Percentiles rank a stretch among this genome's conserved stretches.
These are phyloP conservation scores for Protomyces gravidus DNA, from an alignment of 1,139 yeast genomes.

Conservation along the genomic window DNA sequence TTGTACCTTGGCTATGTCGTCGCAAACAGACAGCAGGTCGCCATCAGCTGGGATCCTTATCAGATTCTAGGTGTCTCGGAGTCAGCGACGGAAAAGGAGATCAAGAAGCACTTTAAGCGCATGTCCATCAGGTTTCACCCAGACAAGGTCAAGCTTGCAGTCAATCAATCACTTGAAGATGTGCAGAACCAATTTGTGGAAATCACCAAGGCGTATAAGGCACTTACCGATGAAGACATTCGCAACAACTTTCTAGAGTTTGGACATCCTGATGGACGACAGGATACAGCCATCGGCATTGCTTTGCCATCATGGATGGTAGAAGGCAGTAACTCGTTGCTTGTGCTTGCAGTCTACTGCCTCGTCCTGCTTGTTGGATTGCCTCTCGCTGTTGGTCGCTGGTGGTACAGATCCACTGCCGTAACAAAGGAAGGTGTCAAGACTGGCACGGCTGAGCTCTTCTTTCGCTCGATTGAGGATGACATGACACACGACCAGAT, in stretches of 20 bases:
- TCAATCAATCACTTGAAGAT: constrained; percentile 58
- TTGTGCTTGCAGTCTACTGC: constrained; percentile 64
- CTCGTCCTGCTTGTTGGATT: constrained; percentile 68
- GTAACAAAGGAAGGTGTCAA: constrained; percentile 82
- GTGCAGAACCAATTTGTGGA: constrained; percentile 75
- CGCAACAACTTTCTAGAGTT: constrained; percentile 76
- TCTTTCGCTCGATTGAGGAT: constrained; percentile 69
- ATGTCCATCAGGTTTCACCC: constrained; percentile 88
- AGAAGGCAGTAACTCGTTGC: constrained; percentile 71
- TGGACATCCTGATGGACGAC: constrained; percentile 99
- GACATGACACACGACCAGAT: constrained; percentile 56
- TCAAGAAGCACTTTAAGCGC: constrained; percentile 79
- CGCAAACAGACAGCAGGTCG: constrained; percentile 37
- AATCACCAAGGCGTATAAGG: constrained; percentile 88
- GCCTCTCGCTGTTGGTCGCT: constrained; percentile 66
- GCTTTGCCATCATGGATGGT: constrained; percentile 90
- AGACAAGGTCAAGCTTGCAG: constrained; percentile 65
- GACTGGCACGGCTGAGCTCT: constrained; percentile 63
- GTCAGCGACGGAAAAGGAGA: constrained; percentile 67
- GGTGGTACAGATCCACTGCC: constrained; percentile 86
- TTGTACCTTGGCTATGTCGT: constrained; percentile 19
- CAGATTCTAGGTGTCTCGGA: constrained; percentile 67
- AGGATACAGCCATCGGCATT: constrained; percentile 89
- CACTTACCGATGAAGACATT: constrained; percentile 84
- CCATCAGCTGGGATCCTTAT: constrained; percentile 78